Evolutionary conservation across 768 basidiomycete genomes (phyloP), one percentile per base, ranked within the genome.

Genomic region (Leccinum subtestaceum): DNA sequence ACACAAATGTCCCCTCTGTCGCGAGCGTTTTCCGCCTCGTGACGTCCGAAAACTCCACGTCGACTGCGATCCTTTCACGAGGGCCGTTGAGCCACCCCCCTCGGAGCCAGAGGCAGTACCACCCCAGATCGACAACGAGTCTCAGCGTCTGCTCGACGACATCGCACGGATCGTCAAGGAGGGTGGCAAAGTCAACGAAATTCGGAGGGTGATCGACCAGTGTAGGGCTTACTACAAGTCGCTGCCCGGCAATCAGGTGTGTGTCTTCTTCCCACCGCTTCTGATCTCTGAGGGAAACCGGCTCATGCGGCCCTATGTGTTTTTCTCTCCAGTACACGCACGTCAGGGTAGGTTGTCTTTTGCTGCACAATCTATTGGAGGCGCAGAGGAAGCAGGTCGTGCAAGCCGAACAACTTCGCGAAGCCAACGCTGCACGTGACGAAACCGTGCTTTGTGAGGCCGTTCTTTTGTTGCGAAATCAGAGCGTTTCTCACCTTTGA

Each of bases 1-100:
- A 55, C 72, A 75, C 45, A 72, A 70, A 52, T 90, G 88, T 65
- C 88, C 88, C 49, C 73, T 91, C 51, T 91, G 88, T 73, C 83
- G 88, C 47, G 74, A 68, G 8, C 70, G 74, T 21, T 87, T 87
- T 72, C 75, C 80, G 11, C 68, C 72, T 21, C 65, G 73, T 15
- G 75, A 81, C 10, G 67, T 81, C 48, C 76, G 83, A 49, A 81
- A 76, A 70, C 80, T 91, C 52, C 87, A 87, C 0, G 61, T 74
- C 15, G 12, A 83, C 81, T 10, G 29, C 40, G 91, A 98, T 55
- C 80, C 84, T 50, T 71, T 70, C 19, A 46, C 68, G 53, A 49
- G 61, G n/a, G 3, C 65, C 13, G 23, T 53, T 5, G 68, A 69
- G 10, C 48, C 53, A 1, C 32, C 63, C 11, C 27, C 74, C 5